Percentiles rank a stretch among this genome's conserved stretches.
phyloP scores from a whole-genome alignment of 2,329 filamentous ascomycete species.

The Colletotrichum cuscutae region DNA sequence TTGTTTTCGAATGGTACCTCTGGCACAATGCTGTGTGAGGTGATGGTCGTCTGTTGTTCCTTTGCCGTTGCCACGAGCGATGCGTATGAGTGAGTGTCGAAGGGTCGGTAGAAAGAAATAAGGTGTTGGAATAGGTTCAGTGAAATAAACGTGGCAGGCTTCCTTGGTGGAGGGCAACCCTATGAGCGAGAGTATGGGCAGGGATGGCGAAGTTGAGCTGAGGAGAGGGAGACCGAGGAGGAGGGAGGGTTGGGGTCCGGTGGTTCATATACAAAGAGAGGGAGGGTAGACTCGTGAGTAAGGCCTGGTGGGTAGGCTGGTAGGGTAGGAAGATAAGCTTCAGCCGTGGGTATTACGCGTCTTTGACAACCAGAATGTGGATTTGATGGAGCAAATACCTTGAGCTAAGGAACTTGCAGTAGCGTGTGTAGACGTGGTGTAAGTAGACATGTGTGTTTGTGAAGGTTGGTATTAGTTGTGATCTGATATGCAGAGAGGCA shows the following conservation, averaged over 20 bases:
- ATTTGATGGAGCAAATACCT: constrained; percentile 16
- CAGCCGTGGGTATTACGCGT: constrained; percentile 26
- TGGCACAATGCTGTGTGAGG: background rate
- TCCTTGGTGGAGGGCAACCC: background rate
- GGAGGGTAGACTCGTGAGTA: constrained; percentile 14
- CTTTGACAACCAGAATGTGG: constrained; percentile 27
- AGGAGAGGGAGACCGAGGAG: background rate
- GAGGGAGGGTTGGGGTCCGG: constrained; percentile 7
- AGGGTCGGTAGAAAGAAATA: background rate
- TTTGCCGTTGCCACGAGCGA: constrained; percentile 4
- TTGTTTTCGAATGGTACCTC: background rate
- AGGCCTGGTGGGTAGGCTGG: constrained; percentile 1
- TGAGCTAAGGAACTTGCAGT: constrained; percentile 21
- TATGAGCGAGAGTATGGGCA: constrained; percentile 19
- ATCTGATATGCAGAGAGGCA: constrained; percentile 7
- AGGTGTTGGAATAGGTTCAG: background rate
- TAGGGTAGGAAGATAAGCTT: constrained; percentile 29
- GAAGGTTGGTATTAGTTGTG: background rate
- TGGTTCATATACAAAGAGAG: constrained; percentile 30
- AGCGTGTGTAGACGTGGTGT: background rate
- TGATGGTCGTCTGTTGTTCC: background rate
- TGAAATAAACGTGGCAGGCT: constrained; percentile 10
- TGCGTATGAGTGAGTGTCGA: background rate
- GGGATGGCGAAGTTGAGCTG: constrained; percentile 1
- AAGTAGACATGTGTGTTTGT: constrained; percentile 18